These are phyloP conservation scores for Sabuloglossum arenarium DNA, from an alignment of 495 filamentous ascomycete species.

Conservation along the genomic window DNA sequence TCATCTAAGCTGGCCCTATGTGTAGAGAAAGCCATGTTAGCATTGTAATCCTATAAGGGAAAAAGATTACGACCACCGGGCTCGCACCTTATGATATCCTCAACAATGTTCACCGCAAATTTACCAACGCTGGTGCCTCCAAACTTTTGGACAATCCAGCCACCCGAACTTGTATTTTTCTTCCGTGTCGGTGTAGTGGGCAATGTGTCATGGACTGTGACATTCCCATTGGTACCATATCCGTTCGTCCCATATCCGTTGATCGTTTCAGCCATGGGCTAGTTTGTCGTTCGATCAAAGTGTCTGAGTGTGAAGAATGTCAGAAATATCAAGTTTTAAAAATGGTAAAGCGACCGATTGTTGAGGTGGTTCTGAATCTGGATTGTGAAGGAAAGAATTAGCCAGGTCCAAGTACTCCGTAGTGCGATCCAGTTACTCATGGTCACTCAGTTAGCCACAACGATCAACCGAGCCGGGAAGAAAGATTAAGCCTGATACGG, in stretches of 20 bases:
- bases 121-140: conserved; percentile 59
- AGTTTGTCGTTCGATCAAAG: not conserved
- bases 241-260: no score
- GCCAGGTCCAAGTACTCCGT: not conserved
- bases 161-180: conserved; percentile 2
- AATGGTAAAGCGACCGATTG: no score
- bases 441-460: not conserved
- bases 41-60: not conserved
- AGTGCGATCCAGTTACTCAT: not conserved
- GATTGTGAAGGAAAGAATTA: no score
- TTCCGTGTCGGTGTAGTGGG: not conserved
- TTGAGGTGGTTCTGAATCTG: no score
- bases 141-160: conserved; percentile 75
- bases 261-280: not conserved
- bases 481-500: not conserved
- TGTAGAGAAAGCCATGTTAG: not conserved
- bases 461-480: no score
- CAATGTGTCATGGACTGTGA: not conserved
- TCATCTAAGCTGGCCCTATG: conserved; percentile 41
- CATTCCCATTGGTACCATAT: no score
- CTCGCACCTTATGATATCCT: conserved; percentile 48
- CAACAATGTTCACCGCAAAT: conserved; percentile 46
- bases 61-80: conserved; percentile 12
- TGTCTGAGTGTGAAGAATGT: not conserved
- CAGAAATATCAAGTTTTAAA: not conserved